Evolutionary conservation across 306 rosid genomes (phyloP).

Genomic region (Coriaria nepalensis): DNA sequence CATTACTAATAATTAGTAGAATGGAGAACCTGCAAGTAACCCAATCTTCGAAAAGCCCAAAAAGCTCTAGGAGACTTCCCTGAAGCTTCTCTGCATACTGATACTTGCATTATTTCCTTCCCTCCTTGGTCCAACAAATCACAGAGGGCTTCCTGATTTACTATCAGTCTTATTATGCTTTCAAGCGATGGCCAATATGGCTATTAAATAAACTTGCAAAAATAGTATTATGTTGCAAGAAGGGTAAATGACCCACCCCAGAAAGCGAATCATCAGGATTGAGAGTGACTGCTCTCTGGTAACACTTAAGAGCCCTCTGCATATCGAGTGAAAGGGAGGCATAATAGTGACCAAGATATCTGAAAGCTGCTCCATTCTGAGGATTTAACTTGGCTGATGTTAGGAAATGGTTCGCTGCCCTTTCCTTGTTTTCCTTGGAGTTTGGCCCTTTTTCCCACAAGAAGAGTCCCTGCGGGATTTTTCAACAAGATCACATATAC

Average conservation of each 20-base stretch:
- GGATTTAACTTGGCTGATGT: slow-evolving; percentile 65
- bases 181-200: background rate
- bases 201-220: background rate
- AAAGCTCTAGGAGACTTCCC: slow-evolving; percentile 66
- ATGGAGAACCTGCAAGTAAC: slow-evolving; percentile 53
- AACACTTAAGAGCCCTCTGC: slow-evolving; percentile 68
- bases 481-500: too few relatives aligned
- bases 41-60: slow-evolving; percentile 88
- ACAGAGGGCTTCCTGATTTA: slow-evolving; percentile 51
- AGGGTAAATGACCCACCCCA: slow-evolving; percentile 35
- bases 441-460: slow-evolving; percentile 43
- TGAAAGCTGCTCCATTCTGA: slow-evolving; percentile 53
- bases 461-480: slow-evolving; percentile 38
- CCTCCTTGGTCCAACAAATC: slow-evolving; percentile 59
- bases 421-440: slow-evolving; percentile 33
- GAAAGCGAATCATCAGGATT: slow-evolving; percentile 51
- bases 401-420: slow-evolving; percentile 57
- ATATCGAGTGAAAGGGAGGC: slow-evolving; percentile 23
- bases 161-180: background rate
- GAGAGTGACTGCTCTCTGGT: slow-evolving; percentile 61
- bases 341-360: slow-evolving; percentile 58
- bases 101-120: slow-evolving; percentile 50
- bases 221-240: too few relatives aligned
- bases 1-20: too few relatives aligned
- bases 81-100: slow-evolving; percentile 65